These are phyloP conservation scores for Saccharomyces hybrid DNA, from an alignment of 1,139 yeast species.

Conservation along the genomic window DNA sequence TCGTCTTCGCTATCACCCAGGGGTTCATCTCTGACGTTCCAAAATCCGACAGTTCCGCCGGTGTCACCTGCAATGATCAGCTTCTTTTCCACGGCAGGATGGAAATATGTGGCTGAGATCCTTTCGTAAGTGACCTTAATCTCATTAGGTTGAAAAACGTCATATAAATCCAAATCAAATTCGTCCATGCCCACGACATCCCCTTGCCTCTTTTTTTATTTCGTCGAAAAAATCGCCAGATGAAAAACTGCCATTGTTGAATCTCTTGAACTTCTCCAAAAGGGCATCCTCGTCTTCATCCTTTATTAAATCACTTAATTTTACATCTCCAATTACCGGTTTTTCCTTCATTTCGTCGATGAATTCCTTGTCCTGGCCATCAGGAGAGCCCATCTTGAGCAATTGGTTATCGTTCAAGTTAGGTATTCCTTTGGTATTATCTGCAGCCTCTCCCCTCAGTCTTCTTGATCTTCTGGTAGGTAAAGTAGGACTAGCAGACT, in stretches of 20 bases:
- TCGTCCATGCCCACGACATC: constrained; percentile 11
- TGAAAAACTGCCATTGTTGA: constrained; percentile 46
- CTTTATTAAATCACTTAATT: constrained; percentile 46
- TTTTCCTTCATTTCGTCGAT: constrained; percentile 47
- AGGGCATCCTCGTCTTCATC: constrained; percentile 35
- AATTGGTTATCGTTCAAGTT: constrained; percentile 25
- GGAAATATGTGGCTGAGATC: constrained; percentile 65
- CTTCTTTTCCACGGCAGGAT: constrained; percentile 59
- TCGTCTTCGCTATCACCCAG: constrained; percentile 33
- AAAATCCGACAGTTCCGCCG: constrained; percentile 74
- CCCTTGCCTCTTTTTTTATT: constrained; percentile 34
- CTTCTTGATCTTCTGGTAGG: constrained; percentile 62
- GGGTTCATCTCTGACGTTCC: constrained; percentile 55
- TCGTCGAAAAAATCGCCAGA: constrained; percentile 72
- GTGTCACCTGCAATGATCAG: constrained; percentile 83
- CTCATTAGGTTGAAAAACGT: constrained; percentile 58
- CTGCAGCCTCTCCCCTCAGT: constrained; percentile 47
- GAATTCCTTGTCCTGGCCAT: constrained; percentile 35
- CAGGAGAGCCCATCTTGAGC: constrained; percentile 23
- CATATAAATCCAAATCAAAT: constrained; percentile 40
- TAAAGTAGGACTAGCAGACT: constrained; percentile 23
- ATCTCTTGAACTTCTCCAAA: constrained; percentile 35
- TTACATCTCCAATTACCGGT: constrained; percentile 55
- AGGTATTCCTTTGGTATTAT: constrained; percentile 30
- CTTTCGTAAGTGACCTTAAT: constrained; percentile 67